These are phyloP conservation scores for Triangularia verruculosa DNA, from an alignment of 2,329 filamentous ascomycete species.

Conservation along the genomic window DNA sequence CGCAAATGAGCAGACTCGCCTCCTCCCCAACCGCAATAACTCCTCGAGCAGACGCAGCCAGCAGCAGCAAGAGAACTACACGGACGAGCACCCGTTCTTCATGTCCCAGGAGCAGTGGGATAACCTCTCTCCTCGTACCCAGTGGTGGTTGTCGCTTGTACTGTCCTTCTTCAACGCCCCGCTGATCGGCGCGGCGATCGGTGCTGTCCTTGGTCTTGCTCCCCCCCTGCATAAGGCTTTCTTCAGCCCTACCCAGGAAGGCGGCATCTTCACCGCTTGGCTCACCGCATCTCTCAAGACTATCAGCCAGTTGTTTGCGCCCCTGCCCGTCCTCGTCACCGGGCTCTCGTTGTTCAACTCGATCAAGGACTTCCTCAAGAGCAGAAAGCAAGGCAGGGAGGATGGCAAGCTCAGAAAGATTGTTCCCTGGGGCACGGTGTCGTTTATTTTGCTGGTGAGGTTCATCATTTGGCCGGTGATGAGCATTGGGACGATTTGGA, in stretches of 20 bases:
- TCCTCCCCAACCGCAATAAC: constrained; percentile 9
- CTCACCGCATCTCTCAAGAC: constrained; percentile 60
- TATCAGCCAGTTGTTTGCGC: constrained; percentile 61
- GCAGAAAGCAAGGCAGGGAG: constrained; percentile 29
- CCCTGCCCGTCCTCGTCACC: constrained; percentile 63
- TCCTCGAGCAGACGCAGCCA: background rate
- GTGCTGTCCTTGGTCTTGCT: constrained; percentile 57
- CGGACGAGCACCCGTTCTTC: constrained; percentile 17
- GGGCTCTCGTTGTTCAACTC: constrained; percentile 63
- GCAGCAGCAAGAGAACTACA: background rate
- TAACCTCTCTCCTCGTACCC: constrained; percentile 12
- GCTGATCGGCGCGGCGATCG: constrained; percentile 57
- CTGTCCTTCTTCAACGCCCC: constrained; percentile 58
- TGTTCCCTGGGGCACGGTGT: constrained; percentile 45
- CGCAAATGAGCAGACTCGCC: constrained; percentile 19
- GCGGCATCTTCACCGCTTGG: constrained; percentile 66
- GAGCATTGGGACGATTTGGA: constrained; percentile 54
- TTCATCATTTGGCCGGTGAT: constrained; percentile 60
- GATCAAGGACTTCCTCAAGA: constrained; percentile 46
- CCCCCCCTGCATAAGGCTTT: constrained; percentile 60
- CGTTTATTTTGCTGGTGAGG: constrained; percentile 52
- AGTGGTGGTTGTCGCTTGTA: constrained; percentile 26
- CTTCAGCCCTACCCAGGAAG: constrained; percentile 55
- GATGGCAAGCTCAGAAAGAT: constrained; percentile 38
- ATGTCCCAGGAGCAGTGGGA: constrained; percentile 17